Evolutionary conservation across 345 rosid species (phyloP), one percentile per base, ranked within the genome.

Genomic region (Acer campestre): DNA sequence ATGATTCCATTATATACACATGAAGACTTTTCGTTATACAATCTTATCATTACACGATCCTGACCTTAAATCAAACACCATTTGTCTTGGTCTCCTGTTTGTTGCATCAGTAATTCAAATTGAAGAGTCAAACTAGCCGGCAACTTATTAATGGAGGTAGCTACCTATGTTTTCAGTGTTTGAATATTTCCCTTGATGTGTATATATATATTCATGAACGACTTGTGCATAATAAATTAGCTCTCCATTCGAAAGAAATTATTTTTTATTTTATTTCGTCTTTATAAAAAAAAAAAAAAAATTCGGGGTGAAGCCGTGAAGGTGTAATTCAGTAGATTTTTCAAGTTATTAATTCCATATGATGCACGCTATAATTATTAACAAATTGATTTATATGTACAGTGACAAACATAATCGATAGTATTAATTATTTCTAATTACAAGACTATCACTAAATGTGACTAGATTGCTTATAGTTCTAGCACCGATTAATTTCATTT

Each of bases 381-480:
- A 35, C 6, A 4, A 25, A 51, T 75, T 35, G 63, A 75, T 75
- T n/a, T 38, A 31, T 69, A 53, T 67, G n/a, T 69, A 53, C 38
- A 55, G 23, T 55, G 78, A 53, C 71, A 53, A 55, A 23, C 63
- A 29, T 51, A 65, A 65, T 35, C 42, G 35, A 25, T 65, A 25
- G 44, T 65, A 65, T 18, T 16, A 27, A 65, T 29, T 10, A n/a
- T 71, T 3, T 56, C 35, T 59, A 10, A 58, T 27, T 44, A 2
- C 23, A 48, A 44, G 40, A 61, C 64, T 29, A 77, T 70, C n/a
- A 70, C 27, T 61, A 70, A 51, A 67, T 67, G 27, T 20, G 16
- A 51, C 35, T 12, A 27, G 40, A 12, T 75, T 75, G 70, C 62
- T 49, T 49, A 6, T 49, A 31, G 1, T 31, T 53, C 23, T 63